Percentiles rank a stretch among this genome's conserved stretches.
These are phyloP conservation scores for Rhynchospora tenuis DNA, from an alignment of 176 grass and related monocot species.

Conservation along the genomic window DNA sequence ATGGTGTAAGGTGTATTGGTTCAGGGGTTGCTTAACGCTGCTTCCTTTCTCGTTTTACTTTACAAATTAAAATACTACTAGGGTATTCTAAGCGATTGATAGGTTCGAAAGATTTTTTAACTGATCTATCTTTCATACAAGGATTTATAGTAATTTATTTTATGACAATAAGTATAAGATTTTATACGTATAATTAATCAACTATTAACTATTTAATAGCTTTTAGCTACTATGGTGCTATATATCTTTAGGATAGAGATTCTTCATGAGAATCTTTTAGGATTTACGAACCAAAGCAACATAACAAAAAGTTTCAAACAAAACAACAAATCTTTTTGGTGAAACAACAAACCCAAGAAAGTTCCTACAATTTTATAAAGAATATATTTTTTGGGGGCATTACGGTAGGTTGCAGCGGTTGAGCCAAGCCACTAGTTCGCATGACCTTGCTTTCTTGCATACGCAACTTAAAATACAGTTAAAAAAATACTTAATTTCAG, in stretches of 20 bases:
- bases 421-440: slow-evolving; percentile 7
- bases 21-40: background rate
- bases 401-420: slow-evolving; percentile 1
- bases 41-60: background rate
- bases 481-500: background rate
- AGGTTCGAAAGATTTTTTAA: background rate
- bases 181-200: background rate
- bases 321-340: background rate
- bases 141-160: background rate
- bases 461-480: background rate
- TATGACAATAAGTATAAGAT: background rate
- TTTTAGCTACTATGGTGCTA: background rate
- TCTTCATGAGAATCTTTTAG: background rate
- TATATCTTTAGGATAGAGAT: background rate
- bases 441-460: background rate
- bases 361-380: background rate
- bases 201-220: background rate
- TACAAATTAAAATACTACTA: background rate
- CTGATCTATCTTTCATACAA: background rate
- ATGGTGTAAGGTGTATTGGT: background rate
- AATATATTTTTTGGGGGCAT: background rate
- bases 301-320: background rate
- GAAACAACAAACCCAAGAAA: background rate
- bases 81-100: background rate
- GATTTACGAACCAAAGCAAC: background rate